Percentiles rank a stretch among this genome's conserved stretches.
These are phyloP conservation scores for Trametes meyenii DNA, from an alignment of 768 basidiomycete genomes.

Conservation along the genomic window DNA sequence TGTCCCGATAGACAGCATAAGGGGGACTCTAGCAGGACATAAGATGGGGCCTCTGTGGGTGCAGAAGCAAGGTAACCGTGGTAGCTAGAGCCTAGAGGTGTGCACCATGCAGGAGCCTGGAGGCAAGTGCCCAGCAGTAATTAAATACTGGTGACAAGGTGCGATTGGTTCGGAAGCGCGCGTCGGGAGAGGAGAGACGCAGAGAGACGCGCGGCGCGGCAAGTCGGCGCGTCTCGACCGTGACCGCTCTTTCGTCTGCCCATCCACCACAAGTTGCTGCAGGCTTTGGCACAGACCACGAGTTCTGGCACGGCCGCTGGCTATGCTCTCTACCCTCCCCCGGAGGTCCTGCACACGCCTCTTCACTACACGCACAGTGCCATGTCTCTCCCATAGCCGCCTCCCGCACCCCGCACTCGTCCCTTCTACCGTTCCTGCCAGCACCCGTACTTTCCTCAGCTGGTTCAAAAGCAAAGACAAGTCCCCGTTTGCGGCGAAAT, in stretches of 20 bases:
- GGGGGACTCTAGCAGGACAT: conserved; percentile 6
- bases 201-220: conserved; percentile 12
- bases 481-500: background rate
- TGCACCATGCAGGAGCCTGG: background rate
- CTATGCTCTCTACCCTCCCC: conserved; percentile 22
- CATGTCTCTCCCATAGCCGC: conserved; percentile 21
- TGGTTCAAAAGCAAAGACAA: conserved; percentile 31
- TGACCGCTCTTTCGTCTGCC: background rate
- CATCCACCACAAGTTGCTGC: background rate
- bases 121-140: too few relatives aligned
- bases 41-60: background rate
- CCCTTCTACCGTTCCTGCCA: conserved; percentile 1
- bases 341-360: conserved; percentile 21
- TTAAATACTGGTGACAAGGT: background rate
- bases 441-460: conserved; percentile 30
- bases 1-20: conserved; percentile 11
- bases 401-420: background rate
- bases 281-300: background rate
- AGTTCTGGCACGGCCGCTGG: conserved; percentile 6
- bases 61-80: background rate
- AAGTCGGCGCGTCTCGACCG: conserved; percentile 19
- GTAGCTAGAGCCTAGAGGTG: too few relatives aligned
- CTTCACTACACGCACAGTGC: conserved; percentile 14
- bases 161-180: conserved; percentile 5
- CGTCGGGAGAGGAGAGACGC: background rate